phyloP scores from a whole-genome alignment of 306 rosid genomes.

The Gleditsia sinensis region DNA sequence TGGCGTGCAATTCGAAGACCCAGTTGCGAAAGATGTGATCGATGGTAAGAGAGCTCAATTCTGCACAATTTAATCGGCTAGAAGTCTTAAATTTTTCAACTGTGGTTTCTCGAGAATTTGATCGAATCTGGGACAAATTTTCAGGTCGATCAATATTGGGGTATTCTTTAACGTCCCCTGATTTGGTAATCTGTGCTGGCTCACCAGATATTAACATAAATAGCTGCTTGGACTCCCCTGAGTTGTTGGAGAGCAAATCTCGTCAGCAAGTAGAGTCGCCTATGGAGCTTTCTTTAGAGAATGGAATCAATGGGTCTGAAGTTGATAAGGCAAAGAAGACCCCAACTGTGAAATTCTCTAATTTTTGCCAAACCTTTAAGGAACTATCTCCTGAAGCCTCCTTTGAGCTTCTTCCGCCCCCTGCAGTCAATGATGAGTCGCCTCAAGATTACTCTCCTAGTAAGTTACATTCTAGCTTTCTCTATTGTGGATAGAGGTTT shows the following conservation, averaged over 20 bases:
- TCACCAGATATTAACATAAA: slow-evolving; percentile 61
- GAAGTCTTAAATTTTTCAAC: neutral
- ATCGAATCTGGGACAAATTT: slow-evolving; percentile 14
- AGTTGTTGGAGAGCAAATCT: slow-evolving; percentile 44
- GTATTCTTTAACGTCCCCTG: slow-evolving; percentile 63
- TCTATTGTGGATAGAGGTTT: slow-evolving; percentile 4
- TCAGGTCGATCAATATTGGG: slow-evolving; percentile 60
- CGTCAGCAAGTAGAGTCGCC: slow-evolving; percentile 54
- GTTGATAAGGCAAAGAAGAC: slow-evolving; percentile 41
- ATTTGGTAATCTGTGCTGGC: slow-evolving; percentile 63
- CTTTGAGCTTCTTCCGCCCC: slow-evolving; percentile 76
- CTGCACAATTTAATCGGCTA: neutral
- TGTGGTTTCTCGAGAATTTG: neutral
- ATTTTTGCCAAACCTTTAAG: slow-evolving; percentile 52
- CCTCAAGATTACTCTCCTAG: slow-evolving; percentile 39
- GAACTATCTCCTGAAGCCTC: slow-evolving; percentile 70
- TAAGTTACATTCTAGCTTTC: slow-evolving; percentile 40
- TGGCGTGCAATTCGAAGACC: slow-evolving; percentile 36
- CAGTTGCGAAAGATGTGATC: slow-evolving; percentile 31
- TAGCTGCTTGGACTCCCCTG: slow-evolving; percentile 57
- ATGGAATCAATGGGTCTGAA: slow-evolving; percentile 63
- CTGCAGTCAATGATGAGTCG: slow-evolving; percentile 13
- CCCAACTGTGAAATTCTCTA: slow-evolving; percentile 74
- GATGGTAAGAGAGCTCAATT: slow-evolving; percentile 30
- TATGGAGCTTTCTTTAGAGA: slow-evolving; percentile 81